These are phyloP conservation scores for Arachis hypogaea DNA, from an alignment of 306 rosid species.

Conservation along the genomic window DNA sequence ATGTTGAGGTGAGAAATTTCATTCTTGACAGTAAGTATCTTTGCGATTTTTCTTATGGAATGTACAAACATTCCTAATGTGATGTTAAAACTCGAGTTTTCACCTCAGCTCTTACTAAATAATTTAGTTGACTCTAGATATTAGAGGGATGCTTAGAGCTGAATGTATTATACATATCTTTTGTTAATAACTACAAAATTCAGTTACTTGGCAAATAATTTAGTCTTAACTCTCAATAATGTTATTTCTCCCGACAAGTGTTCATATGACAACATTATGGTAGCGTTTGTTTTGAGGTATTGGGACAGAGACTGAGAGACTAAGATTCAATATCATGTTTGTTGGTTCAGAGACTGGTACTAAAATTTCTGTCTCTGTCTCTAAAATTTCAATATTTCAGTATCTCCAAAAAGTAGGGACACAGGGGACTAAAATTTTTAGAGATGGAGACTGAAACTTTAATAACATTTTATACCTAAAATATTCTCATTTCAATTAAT, in stretches of 20 bases:
- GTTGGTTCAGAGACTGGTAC: too few species aligned
- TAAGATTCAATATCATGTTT: too few species aligned
- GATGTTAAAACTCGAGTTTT: constrained; percentile 3
- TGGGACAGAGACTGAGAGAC: too few species aligned
- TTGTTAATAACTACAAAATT: constrained; percentile 27
- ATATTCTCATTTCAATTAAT: too few species aligned
- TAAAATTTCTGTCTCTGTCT: too few species aligned
- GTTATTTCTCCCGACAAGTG: background rate
- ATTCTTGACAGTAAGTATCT: background rate
- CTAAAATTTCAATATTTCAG: too few species aligned
- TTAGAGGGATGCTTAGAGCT: constrained; percentile 17
- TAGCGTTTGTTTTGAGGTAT: too few species aligned
- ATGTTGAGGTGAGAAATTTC: constrained; percentile 65
- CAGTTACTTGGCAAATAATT: constrained; percentile 11
- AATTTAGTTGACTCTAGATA: constrained; percentile 26
- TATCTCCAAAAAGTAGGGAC: too few species aligned
- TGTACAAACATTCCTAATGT: constrained; percentile 9
- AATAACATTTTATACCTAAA: too few species aligned
- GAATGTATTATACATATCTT: constrained; percentile 23
- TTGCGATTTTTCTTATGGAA: constrained; percentile 15
- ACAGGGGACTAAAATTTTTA: too few species aligned
- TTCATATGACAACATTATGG: background rate
- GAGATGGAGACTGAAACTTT: too few species aligned
- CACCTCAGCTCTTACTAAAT: constrained; percentile 3
- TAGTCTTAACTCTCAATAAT: background rate